Percentiles rank a stretch among this genome's conserved stretches.
phyloP scores from a whole-genome alignment of 2,329 filamentous ascomycete genomes.

The Phyllosticta citriasiana region DNA sequence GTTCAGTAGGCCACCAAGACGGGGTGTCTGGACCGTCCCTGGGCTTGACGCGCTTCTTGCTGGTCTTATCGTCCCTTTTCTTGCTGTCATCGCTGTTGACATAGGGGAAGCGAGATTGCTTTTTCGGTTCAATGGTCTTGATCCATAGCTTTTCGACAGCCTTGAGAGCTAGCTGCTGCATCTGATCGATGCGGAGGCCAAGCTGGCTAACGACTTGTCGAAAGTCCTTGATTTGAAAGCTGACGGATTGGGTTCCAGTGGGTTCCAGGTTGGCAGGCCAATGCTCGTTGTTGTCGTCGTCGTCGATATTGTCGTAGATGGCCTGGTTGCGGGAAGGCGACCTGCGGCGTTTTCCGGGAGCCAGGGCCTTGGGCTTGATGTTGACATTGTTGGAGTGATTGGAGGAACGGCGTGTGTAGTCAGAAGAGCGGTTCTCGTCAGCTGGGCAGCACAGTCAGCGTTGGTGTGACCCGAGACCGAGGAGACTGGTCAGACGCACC shows the following conservation, averaged over 20 bases:
- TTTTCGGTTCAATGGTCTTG: constrained; percentile 65
- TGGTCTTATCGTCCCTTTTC: background rate
- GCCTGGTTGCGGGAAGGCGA: constrained; percentile 9
- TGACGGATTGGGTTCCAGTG: background rate
- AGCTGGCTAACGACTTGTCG: background rate
- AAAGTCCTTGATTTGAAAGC: constrained; percentile 5
- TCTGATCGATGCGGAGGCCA: constrained; percentile 45
- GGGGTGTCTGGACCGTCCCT: constrained; percentile 32
- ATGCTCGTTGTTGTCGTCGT: constrained; percentile 8
- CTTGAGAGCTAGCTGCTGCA: constrained; percentile 64
- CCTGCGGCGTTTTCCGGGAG: constrained; percentile 7
- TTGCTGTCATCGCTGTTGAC: constrained; percentile 53
- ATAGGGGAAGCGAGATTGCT: constrained; percentile 66
- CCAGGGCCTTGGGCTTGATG: constrained; percentile 1
- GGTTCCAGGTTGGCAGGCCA: constrained; percentile 6
- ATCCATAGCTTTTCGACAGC: constrained; percentile 66
- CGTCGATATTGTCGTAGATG: constrained; percentile 2
- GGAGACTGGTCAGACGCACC: constrained; percentile 4
- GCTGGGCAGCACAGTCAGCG: constrained; percentile 9
- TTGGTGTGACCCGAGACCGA: constrained; percentile 2
- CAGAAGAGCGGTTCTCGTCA: constrained; percentile 6
- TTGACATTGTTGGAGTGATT: constrained; percentile 1
- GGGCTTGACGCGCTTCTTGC: constrained; percentile 18
- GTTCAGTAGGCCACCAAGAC: constrained; percentile 24
- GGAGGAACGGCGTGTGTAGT: background rate